These are phyloP conservation scores for Lachnellula hyalina DNA, from an alignment of 2,329 filamentous ascomycete species.

Conservation along the genomic window DNA sequence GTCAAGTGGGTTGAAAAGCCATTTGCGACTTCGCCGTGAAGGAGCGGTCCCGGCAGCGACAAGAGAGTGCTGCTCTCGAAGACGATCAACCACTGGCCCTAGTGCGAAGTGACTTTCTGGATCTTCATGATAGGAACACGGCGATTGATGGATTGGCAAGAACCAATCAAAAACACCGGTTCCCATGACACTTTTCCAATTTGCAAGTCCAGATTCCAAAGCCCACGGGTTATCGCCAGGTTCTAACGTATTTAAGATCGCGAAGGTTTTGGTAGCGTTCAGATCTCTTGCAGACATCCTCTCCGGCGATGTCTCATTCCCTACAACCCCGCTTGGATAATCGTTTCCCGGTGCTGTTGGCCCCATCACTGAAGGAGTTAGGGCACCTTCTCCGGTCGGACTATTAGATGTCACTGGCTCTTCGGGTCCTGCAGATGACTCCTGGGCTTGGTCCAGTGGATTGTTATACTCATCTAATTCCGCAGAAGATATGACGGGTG, in stretches of 20 bases:
- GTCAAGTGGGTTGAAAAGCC: background rate
- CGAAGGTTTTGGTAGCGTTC: slow-evolving; percentile 61
- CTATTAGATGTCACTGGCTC: background rate
- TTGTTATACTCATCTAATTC: background rate
- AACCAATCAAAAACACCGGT: slow-evolving; percentile 68
- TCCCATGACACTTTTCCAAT: slow-evolving; percentile 80
- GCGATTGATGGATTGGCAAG: slow-evolving; percentile 68
- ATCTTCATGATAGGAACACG: slow-evolving; percentile 64
- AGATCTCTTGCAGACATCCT: slow-evolving; percentile 17
- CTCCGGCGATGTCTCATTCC: background rate
- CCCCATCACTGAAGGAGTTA: background rate
- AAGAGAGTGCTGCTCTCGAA: slow-evolving; percentile 37
- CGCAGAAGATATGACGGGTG: background rate
- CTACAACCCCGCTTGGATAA: background rate
- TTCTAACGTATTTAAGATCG: slow-evolving; percentile 63
- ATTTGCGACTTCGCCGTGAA: background rate
- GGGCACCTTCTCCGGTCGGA: background rate
- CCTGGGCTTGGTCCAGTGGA: background rate
- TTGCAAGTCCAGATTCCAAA: slow-evolving; percentile 57
- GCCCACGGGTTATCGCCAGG: slow-evolving; percentile 84
- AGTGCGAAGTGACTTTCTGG: slow-evolving; percentile 63
- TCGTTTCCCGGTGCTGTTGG: background rate
- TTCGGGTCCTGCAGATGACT: background rate
- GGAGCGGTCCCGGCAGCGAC: slow-evolving; percentile 2
- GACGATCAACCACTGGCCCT: slow-evolving; percentile 53